phyloP scores from a whole-genome alignment of 2,329 filamentous ascomycete species.

The Claviceps pusilla region DNA sequence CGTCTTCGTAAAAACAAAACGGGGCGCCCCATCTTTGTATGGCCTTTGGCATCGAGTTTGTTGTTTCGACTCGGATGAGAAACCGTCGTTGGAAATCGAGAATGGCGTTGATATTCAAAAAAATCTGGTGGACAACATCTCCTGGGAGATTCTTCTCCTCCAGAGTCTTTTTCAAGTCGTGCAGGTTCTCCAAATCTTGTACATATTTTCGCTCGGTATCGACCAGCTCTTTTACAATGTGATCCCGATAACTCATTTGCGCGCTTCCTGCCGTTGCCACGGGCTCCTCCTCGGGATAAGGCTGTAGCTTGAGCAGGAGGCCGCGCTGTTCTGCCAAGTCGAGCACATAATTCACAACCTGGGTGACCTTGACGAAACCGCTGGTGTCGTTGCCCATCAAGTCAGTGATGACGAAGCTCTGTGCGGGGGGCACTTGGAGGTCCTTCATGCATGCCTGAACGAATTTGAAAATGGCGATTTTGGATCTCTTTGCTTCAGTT shows the following conservation, averaged over 20 bases:
- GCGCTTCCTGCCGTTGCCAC: constrained; percentile 36
- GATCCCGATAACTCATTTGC: constrained; percentile 61
- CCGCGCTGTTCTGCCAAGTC: constrained; percentile 71
- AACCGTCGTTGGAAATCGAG: constrained; percentile 93
- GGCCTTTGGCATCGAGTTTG: constrained; percentile 63
- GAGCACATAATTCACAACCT: constrained; percentile 82
- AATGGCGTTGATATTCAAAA: constrained; percentile 87
- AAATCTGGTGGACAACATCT: constrained; percentile 85
- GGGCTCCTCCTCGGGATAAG: constrained; percentile 40
- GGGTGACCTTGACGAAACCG: constrained; percentile 91
- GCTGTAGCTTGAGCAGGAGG: constrained; percentile 48
- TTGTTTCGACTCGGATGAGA: constrained; percentile 88
- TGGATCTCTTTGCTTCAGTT: constrained; percentile 60
- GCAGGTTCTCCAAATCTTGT: constrained; percentile 85
- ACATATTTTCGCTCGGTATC: constrained; percentile 96
- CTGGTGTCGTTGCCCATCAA: constrained; percentile 89
- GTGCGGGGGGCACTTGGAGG: constrained; percentile 60
- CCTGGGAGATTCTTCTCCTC: constrained; percentile 80
- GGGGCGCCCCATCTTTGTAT: constrained; percentile 90
- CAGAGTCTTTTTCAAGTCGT: constrained; percentile 78
- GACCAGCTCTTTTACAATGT: constrained; percentile 82
- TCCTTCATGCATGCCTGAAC: constrained; percentile 77
- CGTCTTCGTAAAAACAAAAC: constrained; percentile 70
- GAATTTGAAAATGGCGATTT: constrained; percentile 84
- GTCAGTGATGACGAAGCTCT: constrained; percentile 86